These are phyloP conservation scores for Paraconiothyrium sp. DNA, from an alignment of 2,329 filamentous ascomycete species.

Conservation along the genomic window DNA sequence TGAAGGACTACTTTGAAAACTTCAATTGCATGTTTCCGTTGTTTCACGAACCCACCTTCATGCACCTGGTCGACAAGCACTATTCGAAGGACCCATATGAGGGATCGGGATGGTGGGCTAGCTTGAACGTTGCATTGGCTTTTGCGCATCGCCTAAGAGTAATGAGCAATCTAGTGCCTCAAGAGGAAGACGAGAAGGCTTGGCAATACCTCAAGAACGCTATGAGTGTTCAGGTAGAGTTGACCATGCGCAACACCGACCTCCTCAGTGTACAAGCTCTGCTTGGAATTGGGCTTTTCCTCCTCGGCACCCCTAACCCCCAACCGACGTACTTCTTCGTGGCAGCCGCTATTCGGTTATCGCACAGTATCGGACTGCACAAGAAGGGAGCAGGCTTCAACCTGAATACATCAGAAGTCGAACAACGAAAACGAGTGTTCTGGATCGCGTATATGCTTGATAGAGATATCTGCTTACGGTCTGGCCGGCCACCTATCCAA, in stretches of 20 bases:
- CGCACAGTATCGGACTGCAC: conserved; percentile 94
- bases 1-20: conserved; percentile 96
- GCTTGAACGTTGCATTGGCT: conserved; percentile 91
- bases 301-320: conserved; percentile 95
- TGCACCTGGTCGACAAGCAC: conserved; percentile 94
- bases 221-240: conserved; percentile 88
- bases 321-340: conserved; percentile 93
- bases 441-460: conserved; percentile 81
- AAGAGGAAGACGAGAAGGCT: conserved; percentile 91
- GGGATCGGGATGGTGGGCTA: conserved; percentile 98
- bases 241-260: conserved; percentile 96
- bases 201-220: conserved; percentile 98
- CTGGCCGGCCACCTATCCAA: conserved; percentile 75
- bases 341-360: conserved; percentile 86
- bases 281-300: conserved; percentile 90
- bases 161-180: conserved; percentile 91
- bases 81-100: conserved; percentile 93
- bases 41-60: conserved; percentile 97
- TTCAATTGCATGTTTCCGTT: conserved; percentile 99
- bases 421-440: conserved; percentile 83
- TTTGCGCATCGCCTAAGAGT: conserved; percentile 91
- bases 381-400: conserved; percentile 94
- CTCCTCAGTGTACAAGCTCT: conserved; percentile 93
- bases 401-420: conserved; percentile 90
- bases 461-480: conserved; percentile 77